Base-by-base conservation (phyloP, 2,329 filamentous ascomycete genomes). In the Helicocarpus griseus region DNA sequence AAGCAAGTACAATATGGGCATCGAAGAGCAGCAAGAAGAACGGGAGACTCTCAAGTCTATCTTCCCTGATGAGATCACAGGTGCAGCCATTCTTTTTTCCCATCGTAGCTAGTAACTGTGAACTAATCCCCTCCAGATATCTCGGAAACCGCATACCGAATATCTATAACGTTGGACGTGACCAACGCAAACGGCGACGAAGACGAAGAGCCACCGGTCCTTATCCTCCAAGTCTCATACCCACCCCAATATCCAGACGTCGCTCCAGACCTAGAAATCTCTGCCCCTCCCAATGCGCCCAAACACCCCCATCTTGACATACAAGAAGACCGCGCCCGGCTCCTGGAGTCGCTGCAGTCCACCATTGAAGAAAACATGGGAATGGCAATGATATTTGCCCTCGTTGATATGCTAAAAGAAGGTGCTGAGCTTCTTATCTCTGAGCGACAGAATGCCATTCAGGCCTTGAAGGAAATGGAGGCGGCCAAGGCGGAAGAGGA, bases 41-140 rank as follows among this genome's bases (percentile, higher is more conserved):
- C 85, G 90, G 56, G 93, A 98, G 71, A 91, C 98, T 61, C 88
- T 98, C 66, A 89, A 95, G 65, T 96, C 91, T 55, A 98, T 98
- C 65, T 98, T 97, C 61, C 89, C 93, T 1, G 91, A 98, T 54
- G 93, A 98, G 73, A 95, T 98, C 61, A 91, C 85, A 79, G 86
- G 89, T 91, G 64, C 21, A 40, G 14, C 21, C 45, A 28, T 47
- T n/a, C 51, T 24, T 21, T 38, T 19, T 45, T 17, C n/a, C 14
- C 54, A 36, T 47, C 46, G 31, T 17, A 24, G 59, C 61, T 52
- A 66, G 45, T 43, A 29, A 38, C 50, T 54, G 26, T 22, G 46
- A 49, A 36, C 40, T 31, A 38, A 36, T 38, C 4, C 49, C 24
- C 48, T 36, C 24, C 66, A 93, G 93, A 96, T 67, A 82, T 96